Evolutionary conservation across 2,329 filamentous ascomycete genomes (phyloP), one percentile per base, ranked within the genome.

Genomic region (Colletotrichum endophyticum): DNA sequence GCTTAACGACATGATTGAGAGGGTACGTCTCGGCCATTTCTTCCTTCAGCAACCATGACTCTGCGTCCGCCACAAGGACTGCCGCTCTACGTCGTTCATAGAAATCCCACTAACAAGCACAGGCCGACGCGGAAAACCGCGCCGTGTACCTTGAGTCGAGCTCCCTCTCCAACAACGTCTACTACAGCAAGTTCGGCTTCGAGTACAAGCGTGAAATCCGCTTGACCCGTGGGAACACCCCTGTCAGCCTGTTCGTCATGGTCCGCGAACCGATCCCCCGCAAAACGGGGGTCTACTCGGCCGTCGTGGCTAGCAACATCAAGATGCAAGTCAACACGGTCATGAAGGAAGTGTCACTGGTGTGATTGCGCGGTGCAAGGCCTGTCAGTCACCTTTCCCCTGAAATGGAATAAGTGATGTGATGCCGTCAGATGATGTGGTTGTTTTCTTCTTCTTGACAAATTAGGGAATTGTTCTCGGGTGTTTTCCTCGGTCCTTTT

Each of bases 121-220:
- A 93, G 90, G 94, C 95, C 61, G 95, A 97, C 82, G 84, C 84
- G 19, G 92, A 95, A 81, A 90, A 91, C 63, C 89, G 91, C 57
- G 89, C 92, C 28, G 93, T 94, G 79, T 98, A 97, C 82, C 90
- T 98, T 66, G 95, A 98, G 87, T 95, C 94, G 78, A 95, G 93
- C 82, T 92, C 94, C 75, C 86, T 85, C 73, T 86, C 86, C 77
- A 97, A 96, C 83, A 91, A 92, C 78, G 84, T 85, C 39, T 95
- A 96, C 84, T 98, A 97, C 84, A 86, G 90, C 79, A 94, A 93
- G 84, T 93, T 95, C 84, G 95, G 94, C 34, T 98, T 96, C 83
- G 89, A 92, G 82, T 84, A 90, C 79, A 89, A 89, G 81, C 90
- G 89, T 80, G 90, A 92, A 80, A 90, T 96, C 79, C 88, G 90